Evolutionary conservation across 2,329 filamentous ascomycete species (phyloP).

Genomic region (Ophiostoma populinum): DNA sequence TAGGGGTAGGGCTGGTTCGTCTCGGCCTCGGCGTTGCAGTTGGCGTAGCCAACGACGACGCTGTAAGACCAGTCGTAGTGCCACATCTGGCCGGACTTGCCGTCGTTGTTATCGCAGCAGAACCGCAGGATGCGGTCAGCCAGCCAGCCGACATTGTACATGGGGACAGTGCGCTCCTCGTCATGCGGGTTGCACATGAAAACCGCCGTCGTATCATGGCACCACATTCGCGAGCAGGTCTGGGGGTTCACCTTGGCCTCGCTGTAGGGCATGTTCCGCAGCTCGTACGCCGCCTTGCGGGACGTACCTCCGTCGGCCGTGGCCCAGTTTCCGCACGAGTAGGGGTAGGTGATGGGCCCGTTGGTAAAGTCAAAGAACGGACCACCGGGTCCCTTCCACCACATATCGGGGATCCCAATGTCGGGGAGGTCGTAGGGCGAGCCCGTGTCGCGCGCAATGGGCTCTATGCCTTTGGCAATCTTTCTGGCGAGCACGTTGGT

Average conservation of each 20-base stretch:
- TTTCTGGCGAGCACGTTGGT: too few relatives aligned
- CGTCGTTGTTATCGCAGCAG: constrained; percentile 7
- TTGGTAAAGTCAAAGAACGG: too few relatives aligned
- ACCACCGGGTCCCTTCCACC: too few relatives aligned
- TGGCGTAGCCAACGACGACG: constrained; percentile 8
- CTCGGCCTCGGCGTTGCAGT: constrained; percentile 3
- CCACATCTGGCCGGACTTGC: constrained; percentile 7
- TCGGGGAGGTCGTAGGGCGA: too few relatives aligned
- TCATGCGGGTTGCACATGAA: constrained; percentile 9
- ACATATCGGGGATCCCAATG: too few relatives aligned
- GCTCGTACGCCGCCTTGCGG: too few relatives aligned
- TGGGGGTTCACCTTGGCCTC: neutral
- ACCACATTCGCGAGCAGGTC: constrained; percentile 6
- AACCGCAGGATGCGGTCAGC: constrained; percentile 5
- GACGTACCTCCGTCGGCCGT: too few relatives aligned
- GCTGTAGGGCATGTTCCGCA: neutral
- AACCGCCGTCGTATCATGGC: constrained; percentile 8
- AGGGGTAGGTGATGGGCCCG: too few relatives aligned
- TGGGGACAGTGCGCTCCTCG: constrained; percentile 2
- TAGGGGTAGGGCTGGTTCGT: constrained; percentile 3
- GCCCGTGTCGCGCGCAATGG: too few relatives aligned
- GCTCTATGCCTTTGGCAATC: too few relatives aligned
- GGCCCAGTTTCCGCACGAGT: too few relatives aligned
- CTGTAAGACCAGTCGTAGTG: constrained; percentile 5
- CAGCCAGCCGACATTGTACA: constrained; percentile 9